Base-by-base conservation (phyloP, 2,329 filamentous ascomycete species). In the Aspergillus japonicus region DNA sequence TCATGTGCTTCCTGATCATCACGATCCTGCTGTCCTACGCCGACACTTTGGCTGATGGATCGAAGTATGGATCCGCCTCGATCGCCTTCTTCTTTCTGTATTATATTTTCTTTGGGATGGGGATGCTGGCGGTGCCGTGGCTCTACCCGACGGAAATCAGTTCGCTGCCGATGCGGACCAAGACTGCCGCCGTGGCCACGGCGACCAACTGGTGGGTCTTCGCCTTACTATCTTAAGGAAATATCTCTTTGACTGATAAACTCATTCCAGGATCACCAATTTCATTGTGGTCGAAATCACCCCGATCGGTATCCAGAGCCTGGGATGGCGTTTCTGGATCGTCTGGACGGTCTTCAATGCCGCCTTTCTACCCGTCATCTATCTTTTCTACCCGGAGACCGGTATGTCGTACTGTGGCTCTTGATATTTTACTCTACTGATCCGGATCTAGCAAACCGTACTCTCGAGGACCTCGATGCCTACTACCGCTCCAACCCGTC, bases 31-130 rank as follows among this genome's bases (percentile, higher is more conserved):
- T 19, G 35, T 16, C 24, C 8, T 47, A n/a, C 23, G 16, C 21
- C 11, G 35, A 26, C 24, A 47, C 7, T 42, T 14, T 11, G 19
- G 42, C 11, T 19, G 29, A 24, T 29, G 19, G 8, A 10, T 24
- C 78, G 60, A 76, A 76, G 57, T 11, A 76, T 77, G 31, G 31
- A 2, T 10, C 8, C 47, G 75, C 79, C 3, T 73, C 78, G 2
- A 77, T 81, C 0, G 76, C 75, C 0, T 80, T 80, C 68, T 73
- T 77, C 61, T 72, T 72, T 50, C 11, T 61, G 7, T 66, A 61
- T 24, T 60, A 64, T 23, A 3, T 62, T n/a, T 61, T 62, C 47
- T 68, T 59, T 23, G 62, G 60, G 4, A 35, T 64, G 21, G 58
- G 56, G 6, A 29, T 63, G 6, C 55, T 63, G 6, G 51, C 48